phyloP scores from a whole-genome alignment of 108 stramenopile species.

The Hondaea fermentalgiana region DNA sequence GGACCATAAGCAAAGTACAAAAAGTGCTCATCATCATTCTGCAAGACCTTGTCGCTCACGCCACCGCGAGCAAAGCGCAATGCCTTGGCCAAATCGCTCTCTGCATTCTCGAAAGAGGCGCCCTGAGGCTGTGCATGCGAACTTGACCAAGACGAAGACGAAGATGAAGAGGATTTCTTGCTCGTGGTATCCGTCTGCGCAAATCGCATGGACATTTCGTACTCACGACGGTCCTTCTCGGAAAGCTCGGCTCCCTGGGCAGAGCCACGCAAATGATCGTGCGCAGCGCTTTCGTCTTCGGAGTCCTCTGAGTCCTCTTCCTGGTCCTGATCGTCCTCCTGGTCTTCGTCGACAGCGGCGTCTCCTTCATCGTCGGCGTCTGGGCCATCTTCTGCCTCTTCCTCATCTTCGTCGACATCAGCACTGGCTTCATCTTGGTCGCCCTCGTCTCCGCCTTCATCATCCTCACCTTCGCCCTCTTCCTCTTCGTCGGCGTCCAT shows the following conservation, averaged over 20 bases:
- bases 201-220: not conserved
- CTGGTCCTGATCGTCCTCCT: not conserved
- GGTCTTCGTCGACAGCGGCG: not conserved
- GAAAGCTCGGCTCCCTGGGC: not conserved
- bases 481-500: not conserved
- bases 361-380: not conserved
- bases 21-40: not conserved
- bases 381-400: not conserved
- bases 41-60: not conserved
- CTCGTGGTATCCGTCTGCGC: not conserved
- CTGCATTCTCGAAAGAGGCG: not conserved
- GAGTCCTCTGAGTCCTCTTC: not conserved
- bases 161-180: not conserved
- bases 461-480: not conserved
- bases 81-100: not conserved
- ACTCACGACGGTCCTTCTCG: not conserved
- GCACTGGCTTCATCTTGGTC: not conserved
- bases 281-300: not conserved
- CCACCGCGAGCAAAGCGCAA: not conserved
- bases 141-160: not conserved
- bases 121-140: not conserved
- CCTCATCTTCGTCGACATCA: not conserved
- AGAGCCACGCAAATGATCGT: not conserved
- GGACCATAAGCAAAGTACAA: slow-evolving; percentile 20
- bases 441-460: not conserved